Conservation (phyloP, 345 rosid species). For the Dimocarpus longan region DNA sequence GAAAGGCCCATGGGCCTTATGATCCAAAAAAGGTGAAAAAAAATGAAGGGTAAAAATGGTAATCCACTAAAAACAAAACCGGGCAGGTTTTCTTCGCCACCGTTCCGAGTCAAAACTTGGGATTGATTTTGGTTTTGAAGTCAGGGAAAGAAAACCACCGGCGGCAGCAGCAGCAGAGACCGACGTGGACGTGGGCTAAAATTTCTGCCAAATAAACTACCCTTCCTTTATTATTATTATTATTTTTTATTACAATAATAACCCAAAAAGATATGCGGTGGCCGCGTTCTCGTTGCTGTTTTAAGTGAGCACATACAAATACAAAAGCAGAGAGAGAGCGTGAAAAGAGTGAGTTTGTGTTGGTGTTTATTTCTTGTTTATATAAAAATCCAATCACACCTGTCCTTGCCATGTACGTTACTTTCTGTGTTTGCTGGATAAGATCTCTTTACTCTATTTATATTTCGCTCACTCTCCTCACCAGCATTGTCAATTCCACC, state of each 20-base stretch:
- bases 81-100: not conserved
- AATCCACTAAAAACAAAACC: not conserved
- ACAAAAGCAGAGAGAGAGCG: not conserved
- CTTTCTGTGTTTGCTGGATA: constrained; percentile 31
- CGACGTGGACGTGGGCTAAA: no score
- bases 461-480: constrained; percentile 18
- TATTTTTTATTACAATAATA: not conserved
- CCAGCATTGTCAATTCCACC: constrained; percentile 31
- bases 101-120: not conserved
- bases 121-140: not conserved
- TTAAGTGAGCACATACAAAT: not conserved
- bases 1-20: not conserved
- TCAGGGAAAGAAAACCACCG: not conserved
- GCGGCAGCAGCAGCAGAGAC: not conserved
- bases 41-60: not conserved
- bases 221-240: not conserved
- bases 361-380: not conserved
- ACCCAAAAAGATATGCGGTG: not conserved
- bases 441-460: constrained; percentile 21
- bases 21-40: no score
- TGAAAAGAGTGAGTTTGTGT: not conserved
- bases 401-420: constrained; percentile 32
- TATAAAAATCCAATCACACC: constrained; percentile 3
- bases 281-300: not conserved
- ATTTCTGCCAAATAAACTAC: not conserved